phyloP scores from a whole-genome alignment of 306 rosid genomes.

The barrel medic (Medicago truncatula) region MtrunA17r5.0-ANR NC_053044.1:38460501-38461000 shows the following conservation, averaged over 20 bases:
- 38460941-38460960: background rate
- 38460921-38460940: background rate
- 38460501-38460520: constrained; percentile 95
- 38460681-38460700: constrained; percentile 20
- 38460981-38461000: background rate
- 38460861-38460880: background rate
- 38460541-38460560: constrained; percentile 36
- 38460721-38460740: background rate
- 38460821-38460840: background rate
- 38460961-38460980: background rate
- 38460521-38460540: constrained; percentile 59
- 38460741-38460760: background rate
- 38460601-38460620: constrained; percentile 19
- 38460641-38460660: constrained; percentile 25
- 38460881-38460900: background rate
- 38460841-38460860: background rate
- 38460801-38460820: background rate
- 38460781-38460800: background rate
- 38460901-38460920: background rate
- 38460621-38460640: constrained; percentile 15
- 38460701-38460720: constrained; percentile 15
- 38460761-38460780: background rate
- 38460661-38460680: constrained; percentile 1
- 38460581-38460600: constrained; percentile 5
- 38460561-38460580: constrained; percentile 26